Evolutionary conservation across 768 basidiomycete species (phyloP).

Genomic region (Psilocybe cyanescens): DNA sequence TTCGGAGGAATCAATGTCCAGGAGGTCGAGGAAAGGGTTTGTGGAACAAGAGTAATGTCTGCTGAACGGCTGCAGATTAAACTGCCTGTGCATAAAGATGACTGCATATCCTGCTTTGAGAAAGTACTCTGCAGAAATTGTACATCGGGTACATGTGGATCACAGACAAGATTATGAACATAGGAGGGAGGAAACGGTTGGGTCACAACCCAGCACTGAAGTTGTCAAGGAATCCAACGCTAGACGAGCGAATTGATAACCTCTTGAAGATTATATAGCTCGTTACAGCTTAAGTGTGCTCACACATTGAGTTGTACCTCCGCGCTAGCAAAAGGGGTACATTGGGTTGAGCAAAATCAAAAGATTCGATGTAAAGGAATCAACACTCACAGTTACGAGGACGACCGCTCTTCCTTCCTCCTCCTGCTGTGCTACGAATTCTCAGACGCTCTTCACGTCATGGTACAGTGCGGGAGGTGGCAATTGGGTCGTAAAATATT

Average conservation of each 20-base stretch:
- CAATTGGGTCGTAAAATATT: constrained; percentile 88
- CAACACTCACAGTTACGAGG: constrained; percentile 81
- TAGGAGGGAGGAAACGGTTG: not conserved
- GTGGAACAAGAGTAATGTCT: constrained; percentile 98
- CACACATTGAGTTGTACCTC: constrained; percentile 99
- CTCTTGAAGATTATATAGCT: constrained; percentile 17
- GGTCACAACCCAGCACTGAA: constrained; percentile 85
- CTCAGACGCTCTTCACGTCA: constrained; percentile 63
- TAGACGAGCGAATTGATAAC: constrained; percentile 41
- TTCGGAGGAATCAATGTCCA: constrained; percentile 61
- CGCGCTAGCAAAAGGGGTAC: constrained; percentile 90
- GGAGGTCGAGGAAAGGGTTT: constrained; percentile 95
- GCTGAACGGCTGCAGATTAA: constrained; percentile 96
- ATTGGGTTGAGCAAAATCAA: too few species aligned
- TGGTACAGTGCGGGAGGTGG: constrained; percentile 71
- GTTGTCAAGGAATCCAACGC: constrained; percentile 98
- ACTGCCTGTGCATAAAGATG: constrained; percentile 98
- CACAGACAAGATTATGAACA: constrained; percentile 9
- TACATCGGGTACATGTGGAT: constrained; percentile 86
- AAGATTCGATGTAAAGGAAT: too few species aligned
- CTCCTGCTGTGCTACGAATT: constrained; percentile 74
- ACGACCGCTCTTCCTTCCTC: constrained; percentile 77
- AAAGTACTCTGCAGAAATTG: constrained; percentile 98
- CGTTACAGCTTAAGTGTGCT: constrained; percentile 40
- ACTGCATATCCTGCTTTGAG: constrained; percentile 93